phyloP scores from a whole-genome alignment of 2,329 filamentous ascomycete species.

The Colletotrichum siamense region DNA sequence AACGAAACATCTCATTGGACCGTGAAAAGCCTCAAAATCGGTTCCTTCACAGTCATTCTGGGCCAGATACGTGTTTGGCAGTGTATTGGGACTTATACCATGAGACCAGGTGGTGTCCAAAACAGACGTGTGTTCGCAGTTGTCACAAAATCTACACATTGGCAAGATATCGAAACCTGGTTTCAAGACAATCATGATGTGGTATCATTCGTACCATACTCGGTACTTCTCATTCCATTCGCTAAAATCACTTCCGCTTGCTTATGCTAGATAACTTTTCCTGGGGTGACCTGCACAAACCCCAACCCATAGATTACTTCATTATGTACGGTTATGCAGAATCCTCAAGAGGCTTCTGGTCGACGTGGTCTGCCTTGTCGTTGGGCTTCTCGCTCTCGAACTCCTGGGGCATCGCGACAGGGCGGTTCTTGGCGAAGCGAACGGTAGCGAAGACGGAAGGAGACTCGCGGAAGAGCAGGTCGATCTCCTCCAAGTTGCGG shows the following conservation, averaged over 20 bases:
- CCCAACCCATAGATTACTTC: not conserved
- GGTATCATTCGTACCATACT: not conserved
- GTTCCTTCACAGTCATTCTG: not conserved
- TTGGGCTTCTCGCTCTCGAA: constrained; percentile 26
- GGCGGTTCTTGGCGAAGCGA: constrained; percentile 38
- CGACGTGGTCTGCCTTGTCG: constrained; percentile 28
- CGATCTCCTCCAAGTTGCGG: constrained; percentile 51
- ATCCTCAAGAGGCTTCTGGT: constrained; percentile 18
- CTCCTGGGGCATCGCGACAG: constrained; percentile 35
- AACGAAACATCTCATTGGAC: not conserved
- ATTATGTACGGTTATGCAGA: not conserved
- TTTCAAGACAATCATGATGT: not conserved
- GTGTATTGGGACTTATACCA: not conserved
- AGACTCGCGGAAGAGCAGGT: constrained; percentile 47
- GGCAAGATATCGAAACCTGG: not conserved
- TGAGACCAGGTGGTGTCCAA: not conserved
- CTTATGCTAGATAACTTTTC: not conserved
- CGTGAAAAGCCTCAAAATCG: not conserved
- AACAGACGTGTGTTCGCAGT: not conserved
- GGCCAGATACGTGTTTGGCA: not conserved
- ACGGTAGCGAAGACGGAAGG: constrained; percentile 41
- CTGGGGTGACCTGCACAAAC: not conserved
- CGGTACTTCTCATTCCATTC: not conserved
- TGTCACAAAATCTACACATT: not conserved
- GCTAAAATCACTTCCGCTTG: constrained; percentile 15